Evolutionary conservation across 345 rosid species (phyloP), one percentile per base, ranked within the genome.

Genomic region (Ceriops zippeliana): DNA sequence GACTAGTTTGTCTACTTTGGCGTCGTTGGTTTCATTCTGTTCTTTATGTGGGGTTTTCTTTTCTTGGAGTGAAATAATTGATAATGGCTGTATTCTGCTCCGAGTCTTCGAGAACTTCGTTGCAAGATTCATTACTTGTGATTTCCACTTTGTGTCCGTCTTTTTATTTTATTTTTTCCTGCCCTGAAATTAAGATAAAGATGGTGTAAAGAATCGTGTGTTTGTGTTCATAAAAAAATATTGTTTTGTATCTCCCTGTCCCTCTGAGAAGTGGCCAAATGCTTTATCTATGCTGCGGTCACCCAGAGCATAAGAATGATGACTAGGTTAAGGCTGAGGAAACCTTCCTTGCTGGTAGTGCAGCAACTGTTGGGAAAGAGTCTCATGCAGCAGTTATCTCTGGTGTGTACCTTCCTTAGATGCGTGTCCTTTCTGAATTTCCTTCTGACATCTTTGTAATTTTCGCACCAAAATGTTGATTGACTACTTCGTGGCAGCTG

Each of bases 301-400:
- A 91, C 75, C 75, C 89, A 75, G 98, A 93, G 86, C 98, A 91
- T 66, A 93, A 91, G 82, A 93, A 89, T 78, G 98, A 93, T 81
- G 96, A 91, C 73, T 93, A 97, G 98, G 98, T 93, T 60, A 93
- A 91, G 85, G 98, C 98, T 65, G 91, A 93, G 78, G 98, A 93
- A 82, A 93, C 97, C 31, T 81, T 89, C 68, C 93, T 24, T 24
- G 26, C 26, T 1, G 26, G 1, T 68, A 85, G 84, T 85, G 97
- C 91, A 79, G 96, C 88, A 59, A 86, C 95, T 26, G 91, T 86
- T 54, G 98, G 97, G 84, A 93, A 91, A 79, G 97, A 93, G 76
- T 93, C 97, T 82, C 91, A 89, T 82, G 85, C 97, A 28, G 83
- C 79, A 69, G 91, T 93, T 93, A 60, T 86, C 96, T 80, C 82